Percentiles rank a stretch among this genome's conserved stretches.
These are phyloP conservation scores for Nicotiana sylvestris DNA, from an alignment of 257 asterid species.

Conservation along the genomic window DNA sequence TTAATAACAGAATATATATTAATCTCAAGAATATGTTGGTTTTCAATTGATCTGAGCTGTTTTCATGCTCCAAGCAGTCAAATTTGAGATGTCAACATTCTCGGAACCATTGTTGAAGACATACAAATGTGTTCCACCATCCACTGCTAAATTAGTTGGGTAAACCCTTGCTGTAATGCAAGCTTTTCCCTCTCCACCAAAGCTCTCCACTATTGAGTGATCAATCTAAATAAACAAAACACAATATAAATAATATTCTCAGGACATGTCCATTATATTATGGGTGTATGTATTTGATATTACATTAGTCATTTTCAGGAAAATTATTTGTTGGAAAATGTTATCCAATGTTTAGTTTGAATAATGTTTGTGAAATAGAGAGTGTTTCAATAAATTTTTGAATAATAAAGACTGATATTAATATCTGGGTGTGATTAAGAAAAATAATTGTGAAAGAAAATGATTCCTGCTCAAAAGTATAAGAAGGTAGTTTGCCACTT, in stretches of 20 bases:
- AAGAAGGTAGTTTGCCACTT: too few species aligned
- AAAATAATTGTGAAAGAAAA: background rate
- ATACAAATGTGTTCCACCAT: constrained; percentile 16
- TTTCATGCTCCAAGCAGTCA: constrained; percentile 33
- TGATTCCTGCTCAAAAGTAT: too few species aligned
- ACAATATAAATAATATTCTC: background rate
- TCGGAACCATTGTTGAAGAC: constrained; percentile 24
- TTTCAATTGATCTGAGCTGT: constrained; percentile 11
- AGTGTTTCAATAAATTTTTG: too few species aligned
- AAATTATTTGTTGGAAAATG: too few species aligned
- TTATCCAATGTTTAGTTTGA: too few species aligned
- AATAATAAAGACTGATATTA: background rate
- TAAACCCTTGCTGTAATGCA: constrained; percentile 33
- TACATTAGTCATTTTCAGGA: background rate
- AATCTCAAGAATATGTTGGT: too few species aligned
- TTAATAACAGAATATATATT: too few species aligned
- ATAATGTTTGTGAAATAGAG: too few species aligned
- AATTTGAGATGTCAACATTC: constrained; percentile 8
- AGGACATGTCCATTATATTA: background rate
- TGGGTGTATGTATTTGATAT: background rate
- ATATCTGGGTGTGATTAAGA: too few species aligned
- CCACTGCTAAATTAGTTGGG: constrained; percentile 21
- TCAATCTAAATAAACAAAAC: constrained; percentile 20
- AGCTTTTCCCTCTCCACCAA: constrained; percentile 29
- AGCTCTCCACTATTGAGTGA: constrained; percentile 33